Evolutionary conservation across 768 basidiomycete species (phyloP), one percentile per base, ranked within the genome.

Genomic region (Hygrophoropsis aurantiaca): DNA sequence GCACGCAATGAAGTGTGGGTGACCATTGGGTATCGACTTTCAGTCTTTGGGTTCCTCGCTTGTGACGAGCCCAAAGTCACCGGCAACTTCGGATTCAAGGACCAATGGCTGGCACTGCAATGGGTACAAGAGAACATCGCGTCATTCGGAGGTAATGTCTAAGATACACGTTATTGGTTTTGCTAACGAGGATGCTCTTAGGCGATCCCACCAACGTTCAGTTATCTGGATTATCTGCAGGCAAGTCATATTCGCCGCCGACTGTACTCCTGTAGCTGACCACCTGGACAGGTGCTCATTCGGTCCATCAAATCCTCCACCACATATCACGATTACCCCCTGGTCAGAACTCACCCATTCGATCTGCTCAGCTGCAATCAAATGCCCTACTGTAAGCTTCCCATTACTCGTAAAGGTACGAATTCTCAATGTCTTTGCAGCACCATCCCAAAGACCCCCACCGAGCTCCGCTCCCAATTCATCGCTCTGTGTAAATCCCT

Each of bases 71-170:
- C 85, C 11, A 58, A 66, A 34, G 59, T 90, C 38, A 69, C 71
- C 13, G 88, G 89, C 3, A 91, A 90, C 57, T 90, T 84, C 60
- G 87, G 88, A 1, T 90, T 90, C 70, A 90, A 89, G 63, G 88
- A 90, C 57, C 86, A 87, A 56, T 90, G 87, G 87, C 57, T 86
- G 16, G 87, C 82, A 1, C 58, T 90, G n/a, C 68, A 78, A 54
- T 90, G 87, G 87, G 69, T 90, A 20, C 77, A 71, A 38, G 77
- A 77, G 15, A 86, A 90, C 54, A 87, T 90, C 18, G 62, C 62
- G 32, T 66, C 68, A 0, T 90, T 90, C 52, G 89, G 87, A 62
- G 88, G 87, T 80, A 58, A 44, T 67, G 0, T n/a, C 34, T 24
- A 18, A 5, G 2, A 24, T n/a, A 39, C 11, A n/a, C 10, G n/a